Evolutionary conservation across 345 rosid genomes (phyloP).

Genomic region (Luvunga scandens): DNA sequence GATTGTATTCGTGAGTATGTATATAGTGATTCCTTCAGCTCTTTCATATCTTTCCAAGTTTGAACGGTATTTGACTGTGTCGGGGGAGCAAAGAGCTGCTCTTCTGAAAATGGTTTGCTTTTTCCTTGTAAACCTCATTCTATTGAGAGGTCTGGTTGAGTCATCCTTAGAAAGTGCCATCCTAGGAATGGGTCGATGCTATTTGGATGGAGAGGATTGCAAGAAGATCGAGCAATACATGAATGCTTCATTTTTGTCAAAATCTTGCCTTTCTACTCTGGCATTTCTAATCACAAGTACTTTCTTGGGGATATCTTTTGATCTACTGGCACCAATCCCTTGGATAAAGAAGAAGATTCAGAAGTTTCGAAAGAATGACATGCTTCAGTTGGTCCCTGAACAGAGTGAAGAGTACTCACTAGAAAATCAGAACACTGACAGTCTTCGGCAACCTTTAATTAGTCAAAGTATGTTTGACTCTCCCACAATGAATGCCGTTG

Average conservation of each 20-base stretch:
- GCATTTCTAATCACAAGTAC: conserved; percentile 92
- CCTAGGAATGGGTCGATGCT: conserved; percentile 87
- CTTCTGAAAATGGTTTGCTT: conserved; percentile 98
- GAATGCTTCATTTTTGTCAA: conserved; percentile 88
- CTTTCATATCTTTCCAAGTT: conserved; percentile 93
- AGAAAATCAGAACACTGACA: conserved; percentile 56
- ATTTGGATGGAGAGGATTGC: conserved; percentile 97
- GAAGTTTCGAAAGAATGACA: conserved; percentile 86
- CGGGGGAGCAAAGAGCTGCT: conserved; percentile 92
- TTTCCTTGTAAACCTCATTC: conserved; percentile 92
- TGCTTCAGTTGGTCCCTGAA: conserved; percentile 96
- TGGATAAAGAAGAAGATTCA: conserved; percentile 93
- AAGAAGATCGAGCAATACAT: conserved; percentile 93
- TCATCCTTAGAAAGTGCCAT: conserved; percentile 85
- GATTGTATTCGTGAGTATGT: conserved; percentile 90
- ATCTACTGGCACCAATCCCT: conserved; percentile 88
- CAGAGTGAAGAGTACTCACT: conserved; percentile 75
- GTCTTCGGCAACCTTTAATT: conserved; percentile 74
- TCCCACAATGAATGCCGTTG: conserved; percentile 45
- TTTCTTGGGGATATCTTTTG: conserved; percentile 91
- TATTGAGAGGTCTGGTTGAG: conserved; percentile 82
- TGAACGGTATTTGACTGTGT: conserved; percentile 83
- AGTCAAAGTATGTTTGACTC: conserved; percentile 61
- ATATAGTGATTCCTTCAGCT: conserved; percentile 82
- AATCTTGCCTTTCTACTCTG: conserved; percentile 89